Percentiles rank a stretch among this genome's conserved stretches.
Conservation (phyloP, 2,329 filamentous ascomycete species). For the Exophiala sp. region DNA sequence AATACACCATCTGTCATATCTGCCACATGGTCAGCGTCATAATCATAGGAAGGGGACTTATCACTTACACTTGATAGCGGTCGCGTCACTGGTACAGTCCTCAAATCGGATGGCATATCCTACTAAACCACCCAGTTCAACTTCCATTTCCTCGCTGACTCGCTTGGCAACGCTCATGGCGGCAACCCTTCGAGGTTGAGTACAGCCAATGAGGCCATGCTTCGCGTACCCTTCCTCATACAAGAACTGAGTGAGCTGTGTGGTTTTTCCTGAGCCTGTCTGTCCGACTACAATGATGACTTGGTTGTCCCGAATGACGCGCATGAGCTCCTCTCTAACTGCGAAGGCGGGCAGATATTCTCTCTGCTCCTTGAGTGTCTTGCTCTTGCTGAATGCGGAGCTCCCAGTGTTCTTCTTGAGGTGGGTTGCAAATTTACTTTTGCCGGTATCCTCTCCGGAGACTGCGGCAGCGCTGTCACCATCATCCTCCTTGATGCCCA, state of each 20-base stretch:
- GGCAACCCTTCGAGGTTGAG: constrained; percentile 92
- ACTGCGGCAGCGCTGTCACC: constrained; percentile 79
- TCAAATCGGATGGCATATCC: constrained; percentile 98
- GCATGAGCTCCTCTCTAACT: constrained; percentile 84
- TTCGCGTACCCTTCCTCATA: constrained; percentile 89
- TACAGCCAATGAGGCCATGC: constrained; percentile 87
- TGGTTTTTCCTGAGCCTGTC: constrained; percentile 96
- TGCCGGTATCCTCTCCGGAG: constrained; percentile 66
- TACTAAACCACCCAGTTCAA: constrained; percentile 78
- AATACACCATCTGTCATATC: constrained; percentile 97
- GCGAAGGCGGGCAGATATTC: constrained; percentile 95
- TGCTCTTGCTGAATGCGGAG: constrained; percentile 89
- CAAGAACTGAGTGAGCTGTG: constrained; percentile 90
- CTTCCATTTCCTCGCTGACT: constrained; percentile 98
- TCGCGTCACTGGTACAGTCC: constrained; percentile 94
- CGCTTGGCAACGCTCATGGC: constrained; percentile 98
- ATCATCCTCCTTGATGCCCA: constrained; percentile 90
- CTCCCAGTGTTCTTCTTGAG: constrained; percentile 79
- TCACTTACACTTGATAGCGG: constrained; percentile 75
- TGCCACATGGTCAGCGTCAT: constrained; percentile 27
- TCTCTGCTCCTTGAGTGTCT: constrained; percentile 83
- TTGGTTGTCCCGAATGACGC: constrained; percentile 93
- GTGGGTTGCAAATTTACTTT: constrained; percentile 82
- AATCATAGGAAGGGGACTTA: neutral
- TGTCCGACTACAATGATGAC: constrained; percentile 96